phyloP scores from a whole-genome alignment of 2,329 filamentous ascomycete species.

The Claviceps sorghi region DNA sequence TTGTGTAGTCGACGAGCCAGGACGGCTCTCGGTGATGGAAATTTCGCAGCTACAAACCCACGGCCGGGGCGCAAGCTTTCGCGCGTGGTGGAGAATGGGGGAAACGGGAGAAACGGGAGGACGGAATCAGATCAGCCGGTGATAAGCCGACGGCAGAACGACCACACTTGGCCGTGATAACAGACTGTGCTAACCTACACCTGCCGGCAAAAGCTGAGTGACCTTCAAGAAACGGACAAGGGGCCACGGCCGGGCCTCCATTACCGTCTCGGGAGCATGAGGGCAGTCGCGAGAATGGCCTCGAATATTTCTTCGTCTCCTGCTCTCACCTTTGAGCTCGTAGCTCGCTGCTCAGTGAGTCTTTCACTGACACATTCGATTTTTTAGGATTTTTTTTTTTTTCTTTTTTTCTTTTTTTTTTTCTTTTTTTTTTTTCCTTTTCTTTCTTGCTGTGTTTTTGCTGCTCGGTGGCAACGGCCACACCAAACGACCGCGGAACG shows the following conservation, averaged over 20 bases:
- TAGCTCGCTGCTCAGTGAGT: conserved; percentile 67
- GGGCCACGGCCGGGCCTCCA: not conserved
- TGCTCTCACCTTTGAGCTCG: conserved; percentile 64
- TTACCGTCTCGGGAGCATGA: conserved; percentile 11
- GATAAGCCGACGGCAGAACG: conserved; percentile 9
- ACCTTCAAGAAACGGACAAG: not conserved
- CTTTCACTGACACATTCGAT: not conserved
- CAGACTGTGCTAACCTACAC: conserved; percentile 3
- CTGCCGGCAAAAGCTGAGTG: conserved; percentile 5
- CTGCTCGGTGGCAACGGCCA: not conserved
- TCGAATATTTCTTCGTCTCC: conserved; percentile 39
- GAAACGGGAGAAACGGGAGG: too few species aligned
- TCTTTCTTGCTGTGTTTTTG: too few species aligned
- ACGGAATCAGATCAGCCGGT: conserved; percentile 17
- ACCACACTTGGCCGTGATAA: not conserved
- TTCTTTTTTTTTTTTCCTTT: too few species aligned
- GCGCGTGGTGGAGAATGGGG: conserved; percentile 2
- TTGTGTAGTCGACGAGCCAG: conserved; percentile 5
- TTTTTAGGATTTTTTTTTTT: too few species aligned
- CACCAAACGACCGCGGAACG: not conserved
- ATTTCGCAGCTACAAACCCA: conserved; percentile 13
- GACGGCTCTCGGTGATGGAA: conserved; percentile 8
- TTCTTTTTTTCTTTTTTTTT: too few species aligned
- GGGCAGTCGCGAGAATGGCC: conserved; percentile 29
- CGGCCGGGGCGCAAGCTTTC: not conserved